phyloP scores from a whole-genome alignment of 2,329 filamentous ascomycete genomes.

The Rosellinia necatrix region DNA sequence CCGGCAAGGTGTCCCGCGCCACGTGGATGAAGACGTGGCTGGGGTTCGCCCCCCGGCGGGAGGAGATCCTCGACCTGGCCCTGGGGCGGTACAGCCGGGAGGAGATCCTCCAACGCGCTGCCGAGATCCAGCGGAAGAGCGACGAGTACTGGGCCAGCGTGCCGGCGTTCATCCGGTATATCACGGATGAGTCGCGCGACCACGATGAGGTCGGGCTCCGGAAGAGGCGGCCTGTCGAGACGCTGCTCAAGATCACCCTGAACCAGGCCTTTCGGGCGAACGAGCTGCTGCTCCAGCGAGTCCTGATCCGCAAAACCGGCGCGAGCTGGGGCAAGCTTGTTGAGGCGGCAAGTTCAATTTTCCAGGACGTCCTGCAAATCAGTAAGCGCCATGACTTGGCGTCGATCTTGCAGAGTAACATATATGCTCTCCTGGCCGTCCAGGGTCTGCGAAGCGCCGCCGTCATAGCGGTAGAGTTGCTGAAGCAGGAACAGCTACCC shows the following conservation, averaged over 20 bases:
- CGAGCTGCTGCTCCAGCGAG: slow-evolving; percentile 41
- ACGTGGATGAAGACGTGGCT: slow-evolving; percentile 37
- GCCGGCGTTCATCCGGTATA: slow-evolving; percentile 34
- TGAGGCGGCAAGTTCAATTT: slow-evolving; percentile 36
- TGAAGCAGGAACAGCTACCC: slow-evolving; percentile 43
- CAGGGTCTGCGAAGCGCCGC: slow-evolving; percentile 43
- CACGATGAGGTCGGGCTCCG: slow-evolving; percentile 13
- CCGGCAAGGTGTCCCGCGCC: slow-evolving; percentile 30
- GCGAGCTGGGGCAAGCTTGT: slow-evolving; percentile 41
- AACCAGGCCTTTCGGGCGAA: slow-evolving; percentile 35
- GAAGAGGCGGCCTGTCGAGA: slow-evolving; percentile 33
- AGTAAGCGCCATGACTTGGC: slow-evolving; percentile 40
- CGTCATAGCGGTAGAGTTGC: slow-evolving; percentile 43
- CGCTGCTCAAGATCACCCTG: slow-evolving; percentile 33
- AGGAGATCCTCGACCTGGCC: slow-evolving; percentile 44
- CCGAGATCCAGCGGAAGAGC: slow-evolving; percentile 32
- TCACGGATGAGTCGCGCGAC: slow-evolving; percentile 31
- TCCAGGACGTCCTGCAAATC: slow-evolving; percentile 41
- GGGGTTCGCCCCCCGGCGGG: slow-evolving; percentile 35
- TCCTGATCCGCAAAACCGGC: slow-evolving; percentile 42
- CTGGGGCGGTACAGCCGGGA: slow-evolving; percentile 40
- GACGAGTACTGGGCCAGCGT: slow-evolving; percentile 35
- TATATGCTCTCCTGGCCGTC: slow-evolving; percentile 38
- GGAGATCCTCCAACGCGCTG: slow-evolving; percentile 37
- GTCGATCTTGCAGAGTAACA: slow-evolving; percentile 37